Evolutionary conservation across 768 basidiomycete genomes (phyloP).

Genomic region (Steccherinum ochraceum): DNA sequence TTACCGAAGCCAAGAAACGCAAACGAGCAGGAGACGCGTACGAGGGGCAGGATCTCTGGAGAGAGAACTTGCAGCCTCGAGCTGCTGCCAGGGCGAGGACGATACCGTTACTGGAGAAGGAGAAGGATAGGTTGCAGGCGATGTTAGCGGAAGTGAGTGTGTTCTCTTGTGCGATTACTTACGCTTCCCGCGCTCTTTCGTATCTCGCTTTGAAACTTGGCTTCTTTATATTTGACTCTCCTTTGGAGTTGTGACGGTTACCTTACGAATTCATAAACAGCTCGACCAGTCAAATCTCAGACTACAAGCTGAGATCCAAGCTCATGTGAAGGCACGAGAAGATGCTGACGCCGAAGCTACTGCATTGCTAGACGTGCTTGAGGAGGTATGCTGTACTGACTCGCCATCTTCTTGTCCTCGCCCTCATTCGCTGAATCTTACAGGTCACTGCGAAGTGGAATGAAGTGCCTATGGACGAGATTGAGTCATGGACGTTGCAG

Average conservation of each 20-base stretch:
- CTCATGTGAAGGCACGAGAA: conserved; percentile 37
- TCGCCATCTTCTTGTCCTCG: not conserved
- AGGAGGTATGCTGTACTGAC: no score
- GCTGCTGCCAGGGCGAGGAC: conserved; percentile 58
- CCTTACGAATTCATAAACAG: no score
- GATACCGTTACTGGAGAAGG: conserved; percentile 47
- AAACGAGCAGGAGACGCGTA: conserved; percentile 30
- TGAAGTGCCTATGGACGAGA: conserved; percentile 54
- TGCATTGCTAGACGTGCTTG: conserved; percentile 46
- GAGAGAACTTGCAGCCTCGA: conserved; percentile 54
- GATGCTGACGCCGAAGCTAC: conserved; percentile 40
- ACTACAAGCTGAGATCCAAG: conserved; percentile 43
- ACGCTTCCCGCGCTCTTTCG: not conserved
- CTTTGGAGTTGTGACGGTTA: no score
- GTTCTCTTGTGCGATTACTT: not conserved
- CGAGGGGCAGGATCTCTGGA: conserved; percentile 57
- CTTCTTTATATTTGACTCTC: not conserved
- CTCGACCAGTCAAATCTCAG: conserved; percentile 49
- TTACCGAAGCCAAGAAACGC: conserved; percentile 59
- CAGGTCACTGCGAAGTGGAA: conserved; percentile 48
- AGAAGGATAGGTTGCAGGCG: conserved; percentile 32
- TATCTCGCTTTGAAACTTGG: not conserved
- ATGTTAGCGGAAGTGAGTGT: conserved; percentile 30
- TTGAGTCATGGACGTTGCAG: conserved; percentile 37
- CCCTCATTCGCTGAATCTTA: conserved; percentile 8